Conservation (phyloP, 1,139 yeast species). For the Scheffersomyces lignicola region DNA sequence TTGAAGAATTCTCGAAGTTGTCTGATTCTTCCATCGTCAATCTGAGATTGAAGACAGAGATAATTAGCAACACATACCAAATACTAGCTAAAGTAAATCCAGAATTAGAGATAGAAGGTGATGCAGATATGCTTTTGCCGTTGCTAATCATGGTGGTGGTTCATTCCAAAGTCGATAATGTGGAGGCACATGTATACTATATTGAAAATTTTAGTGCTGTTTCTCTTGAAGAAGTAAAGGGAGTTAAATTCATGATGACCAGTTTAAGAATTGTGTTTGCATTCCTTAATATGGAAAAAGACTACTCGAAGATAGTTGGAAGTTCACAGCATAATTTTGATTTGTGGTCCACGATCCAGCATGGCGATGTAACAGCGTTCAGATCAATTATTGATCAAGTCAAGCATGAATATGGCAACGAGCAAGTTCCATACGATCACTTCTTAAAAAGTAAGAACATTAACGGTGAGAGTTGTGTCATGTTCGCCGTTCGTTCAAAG, state of each 20-base stretch:
- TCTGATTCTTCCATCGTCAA: constrained; percentile 44
- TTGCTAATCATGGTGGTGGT: constrained; percentile 70
- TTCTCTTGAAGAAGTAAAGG: constrained; percentile 30
- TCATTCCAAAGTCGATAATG: constrained; percentile 56
- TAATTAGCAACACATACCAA: constrained; percentile 46
- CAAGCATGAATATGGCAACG: constrained; percentile 17
- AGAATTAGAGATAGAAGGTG: constrained; percentile 43
- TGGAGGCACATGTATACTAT: constrained; percentile 67
- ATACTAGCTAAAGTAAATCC: neutral
- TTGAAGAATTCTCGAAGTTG: constrained; percentile 53
- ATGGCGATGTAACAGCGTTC: constrained; percentile 25
- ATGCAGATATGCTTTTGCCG: constrained; percentile 82
- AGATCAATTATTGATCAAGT: constrained; percentile 20
- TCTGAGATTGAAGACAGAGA: constrained; percentile 53
- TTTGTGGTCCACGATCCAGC: constrained; percentile 57
- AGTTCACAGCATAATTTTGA: constrained; percentile 49
- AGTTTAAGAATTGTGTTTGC: constrained; percentile 80
- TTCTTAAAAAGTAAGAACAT: constrained; percentile 53
- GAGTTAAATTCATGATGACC: constrained; percentile 53
- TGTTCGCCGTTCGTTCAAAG: constrained; percentile 50
- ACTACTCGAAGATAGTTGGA: constrained; percentile 37
- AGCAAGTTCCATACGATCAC: constrained; percentile 35
- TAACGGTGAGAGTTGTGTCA: constrained; percentile 68
- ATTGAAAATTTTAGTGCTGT: constrained; percentile 56
- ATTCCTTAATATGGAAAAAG: constrained; percentile 48